Conservation (phyloP, 2,329 filamentous ascomycete species). For the Teratosphaeria destructans region DNA sequence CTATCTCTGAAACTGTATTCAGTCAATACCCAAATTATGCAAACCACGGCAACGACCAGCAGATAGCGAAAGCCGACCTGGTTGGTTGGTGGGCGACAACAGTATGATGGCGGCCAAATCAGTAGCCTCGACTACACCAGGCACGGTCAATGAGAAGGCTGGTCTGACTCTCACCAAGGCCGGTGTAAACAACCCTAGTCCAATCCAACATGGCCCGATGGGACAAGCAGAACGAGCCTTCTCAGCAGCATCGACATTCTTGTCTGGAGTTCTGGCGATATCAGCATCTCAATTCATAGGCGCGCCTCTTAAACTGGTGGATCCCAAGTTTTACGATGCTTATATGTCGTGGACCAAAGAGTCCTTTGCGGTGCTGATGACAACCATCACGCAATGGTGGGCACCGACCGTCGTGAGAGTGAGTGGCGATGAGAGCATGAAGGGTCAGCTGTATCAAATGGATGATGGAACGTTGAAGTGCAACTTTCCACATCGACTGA, state of each 20-base stretch:
- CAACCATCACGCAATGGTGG: conserved; percentile 76
- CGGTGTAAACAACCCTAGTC: conserved; percentile 29
- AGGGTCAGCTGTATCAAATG: conserved; percentile 60
- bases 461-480: conserved; percentile 65
- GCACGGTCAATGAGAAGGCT: conserved; percentile 14
- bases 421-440: conserved; percentile 71
- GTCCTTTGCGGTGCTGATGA: conserved; percentile 67
- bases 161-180: conserved; percentile 33
- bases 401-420: conserved; percentile 73
- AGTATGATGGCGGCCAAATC: conserved; percentile 1
- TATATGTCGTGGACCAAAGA: conserved; percentile 85
- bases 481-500: conserved; percentile 67
- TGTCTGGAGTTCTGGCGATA: conserved; percentile 42
- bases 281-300: conserved; percentile 66
- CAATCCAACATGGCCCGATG: conserved; percentile 35
- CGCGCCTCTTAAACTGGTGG: conserved; percentile 62
- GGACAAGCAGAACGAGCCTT: conserved; percentile 41
- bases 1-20: neutral
- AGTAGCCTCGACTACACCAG: neutral
- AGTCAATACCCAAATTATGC: neutral
- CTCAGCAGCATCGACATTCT: conserved; percentile 39
- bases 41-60: neutral
- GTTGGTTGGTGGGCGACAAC: neutral
- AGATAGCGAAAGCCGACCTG: neutral
- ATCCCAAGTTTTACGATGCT: conserved; percentile 68